Evolutionary conservation across 495 filamentous ascomycete species (phyloP).

Genomic region (Penicillium pulvis): DNA sequence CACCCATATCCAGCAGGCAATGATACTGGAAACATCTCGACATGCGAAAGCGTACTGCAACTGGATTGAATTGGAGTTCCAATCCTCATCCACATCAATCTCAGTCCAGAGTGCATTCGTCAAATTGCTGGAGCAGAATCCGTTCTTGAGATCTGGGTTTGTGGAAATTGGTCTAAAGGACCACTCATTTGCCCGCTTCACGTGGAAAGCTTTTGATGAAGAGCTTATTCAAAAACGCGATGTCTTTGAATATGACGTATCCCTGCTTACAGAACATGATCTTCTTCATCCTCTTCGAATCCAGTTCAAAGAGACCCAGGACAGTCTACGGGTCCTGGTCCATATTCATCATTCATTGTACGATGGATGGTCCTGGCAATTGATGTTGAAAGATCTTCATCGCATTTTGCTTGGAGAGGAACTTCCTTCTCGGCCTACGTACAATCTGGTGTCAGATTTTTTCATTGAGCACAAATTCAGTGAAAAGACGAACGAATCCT

Average conservation of each 20-base stretch:
- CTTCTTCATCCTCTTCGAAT: conserved; percentile 61
- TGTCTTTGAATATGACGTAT: conserved; percentile 30
- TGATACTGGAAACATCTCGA: conserved; percentile 68
- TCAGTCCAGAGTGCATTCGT: conserved; percentile 49
- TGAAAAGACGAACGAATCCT: conserved; percentile 47
- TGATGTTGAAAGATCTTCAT: conserved; percentile 65
- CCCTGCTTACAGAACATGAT: conserved; percentile 34
- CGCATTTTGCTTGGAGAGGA: conserved; percentile 28
- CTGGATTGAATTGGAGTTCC: conserved; percentile 63
- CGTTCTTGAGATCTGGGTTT: conserved; percentile 74
- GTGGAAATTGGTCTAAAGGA: conserved; percentile 43
- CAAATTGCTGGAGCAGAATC: conserved; percentile 53
- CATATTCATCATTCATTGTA: conserved; percentile 77
- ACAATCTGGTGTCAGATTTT: conserved; percentile 27
- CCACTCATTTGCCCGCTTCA: conserved; percentile 58
- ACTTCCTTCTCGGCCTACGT: conserved; percentile 29
- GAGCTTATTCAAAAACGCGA: conserved; percentile 43
- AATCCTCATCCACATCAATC: conserved; percentile 22
- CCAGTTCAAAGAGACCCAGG: conserved; percentile 40
- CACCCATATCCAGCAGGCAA: conserved; percentile 72
- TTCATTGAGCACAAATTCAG: conserved; percentile 38
- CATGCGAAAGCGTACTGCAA: conserved; percentile 68
- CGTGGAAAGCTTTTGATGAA: conserved; percentile 54
- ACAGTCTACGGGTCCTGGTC: conserved; percentile 38
- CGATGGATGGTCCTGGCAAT: conserved; percentile 82